Evolutionary conservation across 495 filamentous ascomycete species (phyloP), one percentile per base, ranked within the genome.

Genomic region (Lasiosphaeria ovina): DNA sequence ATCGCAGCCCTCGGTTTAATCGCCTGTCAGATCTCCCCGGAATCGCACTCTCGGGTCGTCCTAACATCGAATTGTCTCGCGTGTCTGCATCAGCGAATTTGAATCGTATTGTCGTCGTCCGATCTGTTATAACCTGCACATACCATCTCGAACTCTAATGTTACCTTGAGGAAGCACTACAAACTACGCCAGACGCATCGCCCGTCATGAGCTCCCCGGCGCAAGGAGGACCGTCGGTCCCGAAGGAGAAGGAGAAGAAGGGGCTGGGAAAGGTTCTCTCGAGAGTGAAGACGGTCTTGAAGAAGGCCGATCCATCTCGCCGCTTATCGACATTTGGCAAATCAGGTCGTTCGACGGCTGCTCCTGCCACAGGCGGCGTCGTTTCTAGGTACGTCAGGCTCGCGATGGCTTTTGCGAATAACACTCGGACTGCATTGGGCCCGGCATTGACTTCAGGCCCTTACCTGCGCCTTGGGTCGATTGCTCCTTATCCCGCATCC

Each of bases 211-310:
- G 78, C 59, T 77, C 78, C 51, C 68, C 75, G 44, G 63, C 76
- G 17, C 74, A 69, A 62, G 69, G 60, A 54, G 71, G 67, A 49
- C 56, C 67, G 36, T 54, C 73, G 56, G 57, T 62, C 54, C 72
- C 74, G 34, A 73, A 73, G 65, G 72, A 76, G 53, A 76, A 83
- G 64, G 85, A 88, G 77, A 84, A 81, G 60, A 84, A 81, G 66
- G 85, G 87, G 32, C 66, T 90, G 45, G 79, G 81, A 44, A 89
- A 81, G 66, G 81, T 88, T 44, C 68, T 90, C 52, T 81, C 80
- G 55, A 79, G 83, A 63, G 81, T 89, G 72, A 89, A 80, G 75
- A 85, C 81, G 4, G 86, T 85, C 31, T 72, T 87, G 62, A 85
- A 79, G 63, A 80, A 82, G 65, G 76, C 73, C 38, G 77, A 77